These are phyloP conservation scores for Skeletonema menzelii DNA, from an alignment of 108 stramenopile genomes.

Conservation along the genomic window DNA sequence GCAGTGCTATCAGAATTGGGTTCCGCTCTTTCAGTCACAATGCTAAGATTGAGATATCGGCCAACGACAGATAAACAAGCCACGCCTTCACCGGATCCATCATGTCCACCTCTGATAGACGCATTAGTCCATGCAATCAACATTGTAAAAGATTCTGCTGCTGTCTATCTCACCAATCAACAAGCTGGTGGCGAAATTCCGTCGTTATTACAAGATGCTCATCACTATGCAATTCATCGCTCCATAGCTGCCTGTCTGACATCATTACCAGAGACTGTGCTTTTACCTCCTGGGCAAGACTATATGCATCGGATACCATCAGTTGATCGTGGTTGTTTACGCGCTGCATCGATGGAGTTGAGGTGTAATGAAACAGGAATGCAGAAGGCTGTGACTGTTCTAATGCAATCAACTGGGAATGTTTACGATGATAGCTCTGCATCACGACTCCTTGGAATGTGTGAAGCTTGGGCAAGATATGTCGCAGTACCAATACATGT, in stretches of 20 bases:
- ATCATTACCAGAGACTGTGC: conserved; percentile 70
- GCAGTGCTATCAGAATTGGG: conserved; percentile 64
- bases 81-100: conserved; percentile 30
- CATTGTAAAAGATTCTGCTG: conserved; percentile 11
- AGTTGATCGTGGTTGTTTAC: conserved; percentile 70
- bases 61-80: conserved; percentile 30
- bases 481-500: conserved; percentile 62
- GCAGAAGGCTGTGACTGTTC: conserved; percentile 44
- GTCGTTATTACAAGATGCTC: conserved; percentile 6
- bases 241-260: conserved; percentile 47
- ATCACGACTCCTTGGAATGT: conserved; percentile 23
- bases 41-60: conserved; percentile 64
- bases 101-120: conserved; percentile 56
- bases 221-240: conserved; percentile 20
- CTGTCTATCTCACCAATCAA: not conserved
- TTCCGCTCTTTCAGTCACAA: conserved; percentile 55
- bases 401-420: conserved; percentile 3
- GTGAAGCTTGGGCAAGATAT: conserved; percentile 76
- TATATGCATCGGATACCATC: conserved; percentile 56
- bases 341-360: conserved; percentile 67
- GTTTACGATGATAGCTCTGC: conserved; percentile 13
- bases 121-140: conserved; percentile 50
- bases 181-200: not conserved
- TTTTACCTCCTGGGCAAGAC: conserved; percentile 62
- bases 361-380: conserved; percentile 53